Conservation (phyloP, 805 yeast species). For the Candida tibetensis region DNA sequence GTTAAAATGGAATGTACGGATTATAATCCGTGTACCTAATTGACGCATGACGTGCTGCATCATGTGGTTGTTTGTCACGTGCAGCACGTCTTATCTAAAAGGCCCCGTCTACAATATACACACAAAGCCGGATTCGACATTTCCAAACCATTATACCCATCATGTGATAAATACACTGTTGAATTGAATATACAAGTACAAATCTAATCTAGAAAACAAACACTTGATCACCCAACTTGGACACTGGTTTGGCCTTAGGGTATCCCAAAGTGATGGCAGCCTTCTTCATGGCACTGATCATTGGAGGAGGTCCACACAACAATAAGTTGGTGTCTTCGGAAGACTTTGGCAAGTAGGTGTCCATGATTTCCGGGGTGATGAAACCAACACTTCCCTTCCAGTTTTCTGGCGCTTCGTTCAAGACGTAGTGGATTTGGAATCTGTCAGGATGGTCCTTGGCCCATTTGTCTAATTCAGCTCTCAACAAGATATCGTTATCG, state of each 20-base stretch:
- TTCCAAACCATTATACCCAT: no score
- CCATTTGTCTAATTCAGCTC: slow-evolving; percentile 72
- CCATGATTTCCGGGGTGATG: slow-evolving; percentile 71
- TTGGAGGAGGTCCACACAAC: slow-evolving; percentile 92
- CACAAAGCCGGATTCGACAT: no score
- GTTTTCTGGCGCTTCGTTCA: slow-evolving; percentile 66
- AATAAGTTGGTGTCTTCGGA: slow-evolving; percentile 64
- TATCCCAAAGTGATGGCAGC: slow-evolving; percentile 73
- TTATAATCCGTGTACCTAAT: no score
- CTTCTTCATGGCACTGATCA: slow-evolving; percentile 82
- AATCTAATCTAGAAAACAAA: slow-evolving; percentile 83
- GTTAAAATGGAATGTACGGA: no score
- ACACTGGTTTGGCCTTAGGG: slow-evolving; percentile 81
- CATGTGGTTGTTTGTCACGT: no score
- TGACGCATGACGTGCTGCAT: no score
- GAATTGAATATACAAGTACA: no score
- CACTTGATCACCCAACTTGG: slow-evolving; percentile 86
- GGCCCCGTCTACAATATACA: no score
- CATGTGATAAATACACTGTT: no score
- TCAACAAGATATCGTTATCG: slow-evolving; percentile 76
- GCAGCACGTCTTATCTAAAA: no score
- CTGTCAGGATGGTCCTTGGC: slow-evolving; percentile 52
- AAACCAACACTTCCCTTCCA: slow-evolving; percentile 84
- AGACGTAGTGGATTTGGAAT: slow-evolving; percentile 67
- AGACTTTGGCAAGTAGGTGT: slow-evolving; percentile 59